Evolutionary conservation across 148 eudicot genomes (phyloP), one percentile per base, ranked within the genome.

Genomic region (Mesembryanthemum crystallinum): DNA sequence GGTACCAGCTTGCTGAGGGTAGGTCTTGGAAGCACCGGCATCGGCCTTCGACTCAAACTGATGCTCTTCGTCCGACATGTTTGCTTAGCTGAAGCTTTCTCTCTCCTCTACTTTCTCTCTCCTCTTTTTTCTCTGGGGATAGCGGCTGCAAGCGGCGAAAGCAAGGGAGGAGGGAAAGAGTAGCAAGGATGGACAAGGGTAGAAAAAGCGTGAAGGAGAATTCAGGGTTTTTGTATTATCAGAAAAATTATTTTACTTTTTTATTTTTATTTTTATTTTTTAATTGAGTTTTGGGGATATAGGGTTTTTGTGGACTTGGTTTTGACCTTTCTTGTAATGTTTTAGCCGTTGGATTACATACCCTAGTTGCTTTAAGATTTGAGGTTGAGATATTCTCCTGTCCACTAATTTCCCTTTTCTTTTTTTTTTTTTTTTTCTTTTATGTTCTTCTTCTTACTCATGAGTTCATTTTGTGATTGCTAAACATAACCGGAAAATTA

Each of bases 31-130:
- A 28, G 82, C 82, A 3, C 82, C 82, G 52, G 82, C 73, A 13
- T 79, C 82, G 39, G 82, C 82, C 77, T 79, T 79, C 1, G 81
- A 79, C 67, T 79, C 82, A 71, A 79, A 73, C 8, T 79, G 78
- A 35, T 79, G 82, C 70, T 75, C 82, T 42, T 80, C 82, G 78
- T 80, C 82, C 28, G 79, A 75, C 82, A 80, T 74, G 14, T 7
- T 57, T 25, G 15, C 11, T 14, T 55, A n/a, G n/a, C n/a, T n/a
- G n/a, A n/a, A n/a, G n/a, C n/a, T n/a, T n/a, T n/a, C n/a, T n/a
- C n/a, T n/a, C n/a, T n/a, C n/a, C n/a, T 47, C 14, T 6, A 11
- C 23, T 62, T 32, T 72, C 74, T 70, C 73, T 68, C 43, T 45
- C 42, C 20, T 61, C n/a, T 8, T 12, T 13, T 51, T 69, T 30